Conservation (phyloP, 1,284 basidiomycete species). For the Sporisorium scitamineum region DNA sequence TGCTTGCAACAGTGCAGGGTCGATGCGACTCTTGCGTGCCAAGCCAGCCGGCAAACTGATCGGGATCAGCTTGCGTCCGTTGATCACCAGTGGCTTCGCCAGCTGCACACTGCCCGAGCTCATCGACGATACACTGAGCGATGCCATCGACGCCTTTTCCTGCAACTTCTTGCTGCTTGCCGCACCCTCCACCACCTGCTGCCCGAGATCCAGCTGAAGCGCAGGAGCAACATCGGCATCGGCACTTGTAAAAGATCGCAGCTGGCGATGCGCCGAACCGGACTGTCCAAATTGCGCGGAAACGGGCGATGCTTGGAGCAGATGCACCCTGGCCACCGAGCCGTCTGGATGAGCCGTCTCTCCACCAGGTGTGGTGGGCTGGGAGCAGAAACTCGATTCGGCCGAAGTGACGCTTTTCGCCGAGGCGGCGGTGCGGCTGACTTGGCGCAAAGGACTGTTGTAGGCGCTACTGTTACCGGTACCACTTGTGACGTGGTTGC, state of each 20-base stretch:
- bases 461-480: conserved; percentile 6
- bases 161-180: conserved; percentile 16
- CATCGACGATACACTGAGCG: conserved; percentile 28
- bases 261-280: conserved; percentile 9
- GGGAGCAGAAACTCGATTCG: conserved; percentile 39
- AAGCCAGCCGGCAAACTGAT: conserved; percentile 48
- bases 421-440: conserved; percentile 12
- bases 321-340: not conserved
- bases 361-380: conserved; percentile 26
- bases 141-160: conserved; percentile 27
- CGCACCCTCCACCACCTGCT: not conserved
- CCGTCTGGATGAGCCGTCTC: conserved; percentile 2
- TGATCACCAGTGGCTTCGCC: conserved; percentile 34
- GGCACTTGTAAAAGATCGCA: conserved; percentile 6
- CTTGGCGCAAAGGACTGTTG: conserved; percentile 28
- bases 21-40: conserved; percentile 20
- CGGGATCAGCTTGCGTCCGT: conserved; percentile 42
- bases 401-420: conserved; percentile 28
- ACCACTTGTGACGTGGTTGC: not conserved
- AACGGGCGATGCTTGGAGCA: conserved; percentile 26
- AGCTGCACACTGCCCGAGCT: conserved; percentile 28
- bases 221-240: conserved; percentile 9
- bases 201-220: conserved; percentile 22
- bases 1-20: conserved; percentile 33
- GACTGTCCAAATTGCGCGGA: conserved; percentile 19